A percentile compares a stretch with the other conserved stretches of the same genome.
Conservation (phyloP, 2,329 filamentous ascomycete species). For the Apiospora aurea region DNA sequence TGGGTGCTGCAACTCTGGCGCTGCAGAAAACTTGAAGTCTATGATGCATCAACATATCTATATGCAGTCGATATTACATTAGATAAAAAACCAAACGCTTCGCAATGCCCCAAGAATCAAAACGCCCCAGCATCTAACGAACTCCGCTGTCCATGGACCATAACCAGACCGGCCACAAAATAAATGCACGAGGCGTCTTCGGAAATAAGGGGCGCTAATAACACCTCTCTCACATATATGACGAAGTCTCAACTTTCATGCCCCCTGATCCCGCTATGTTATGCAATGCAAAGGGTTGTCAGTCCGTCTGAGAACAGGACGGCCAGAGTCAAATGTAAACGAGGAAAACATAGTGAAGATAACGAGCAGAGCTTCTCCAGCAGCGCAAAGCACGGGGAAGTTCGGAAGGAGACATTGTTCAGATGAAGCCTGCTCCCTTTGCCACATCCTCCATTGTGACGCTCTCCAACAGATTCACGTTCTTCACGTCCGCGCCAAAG, state of each 20-base stretch:
- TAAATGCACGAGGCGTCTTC: background rate
- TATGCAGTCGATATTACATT: conserved; percentile 11
- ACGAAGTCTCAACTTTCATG: background rate
- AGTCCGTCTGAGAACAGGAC: background rate
- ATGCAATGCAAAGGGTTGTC: conserved; percentile 15
- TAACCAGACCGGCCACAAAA: background rate
- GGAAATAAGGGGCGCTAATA: background rate
- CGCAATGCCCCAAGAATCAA: background rate
- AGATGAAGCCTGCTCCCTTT: conserved; percentile 45
- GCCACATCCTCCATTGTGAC: conserved; percentile 39
- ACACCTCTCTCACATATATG: background rate
- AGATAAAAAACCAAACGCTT: background rate
- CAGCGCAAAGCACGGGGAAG: background rate
- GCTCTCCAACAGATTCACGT: conserved; percentile 66
- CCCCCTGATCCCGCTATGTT: background rate
- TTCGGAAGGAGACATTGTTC: conserved; percentile 20
- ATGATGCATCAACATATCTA: conserved; percentile 1
- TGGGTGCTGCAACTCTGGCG: background rate
- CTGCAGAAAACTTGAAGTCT: background rate
- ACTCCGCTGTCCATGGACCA: background rate
- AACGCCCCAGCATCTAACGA: background rate
- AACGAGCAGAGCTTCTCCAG: background rate
- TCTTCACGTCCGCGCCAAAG: conserved; percentile 72
- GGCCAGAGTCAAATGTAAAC: conserved; percentile 3
- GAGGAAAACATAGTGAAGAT: background rate